Percentiles rank a stretch among this genome's conserved stretches.
Conservation (phyloP, 2,329 filamentous ascomycete genomes). For the Epichloe aotearoae region DNA sequence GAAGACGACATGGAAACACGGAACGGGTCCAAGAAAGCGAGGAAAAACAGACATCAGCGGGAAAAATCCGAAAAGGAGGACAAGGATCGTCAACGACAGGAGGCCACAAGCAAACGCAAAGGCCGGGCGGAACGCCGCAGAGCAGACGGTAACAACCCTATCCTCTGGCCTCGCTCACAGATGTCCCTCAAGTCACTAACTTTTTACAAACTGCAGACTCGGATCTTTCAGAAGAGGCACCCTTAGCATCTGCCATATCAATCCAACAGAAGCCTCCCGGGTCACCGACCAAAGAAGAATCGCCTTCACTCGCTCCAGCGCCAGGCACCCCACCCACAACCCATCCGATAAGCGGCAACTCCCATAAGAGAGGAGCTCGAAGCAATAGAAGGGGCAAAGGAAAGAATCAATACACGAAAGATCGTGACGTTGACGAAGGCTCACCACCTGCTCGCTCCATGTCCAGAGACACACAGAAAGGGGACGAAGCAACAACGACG, state of each 20-base stretch:
- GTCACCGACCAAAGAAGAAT: slow-evolving; percentile 17
- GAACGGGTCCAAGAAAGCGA: slow-evolving; percentile 45
- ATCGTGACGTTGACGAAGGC: slow-evolving; percentile 48
- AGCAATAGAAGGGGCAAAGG: slow-evolving; percentile 56
- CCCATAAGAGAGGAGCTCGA: slow-evolving; percentile 46
- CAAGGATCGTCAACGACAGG: slow-evolving; percentile 57
- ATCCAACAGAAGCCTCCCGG: slow-evolving; percentile 18
- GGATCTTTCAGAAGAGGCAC: slow-evolving; percentile 56
- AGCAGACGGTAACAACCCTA: slow-evolving; percentile 52
- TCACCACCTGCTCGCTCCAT: slow-evolving; percentile 45
- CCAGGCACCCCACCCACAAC: slow-evolving; percentile 30
- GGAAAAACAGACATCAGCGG: slow-evolving; percentile 45
- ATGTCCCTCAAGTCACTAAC: background rate
- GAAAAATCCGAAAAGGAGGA: slow-evolving; percentile 60
- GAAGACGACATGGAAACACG: slow-evolving; percentile 51
- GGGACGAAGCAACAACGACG: slow-evolving; percentile 20
- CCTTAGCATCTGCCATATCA: slow-evolving; percentile 28
- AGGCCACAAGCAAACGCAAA: slow-evolving; percentile 69
- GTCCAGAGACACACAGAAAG: slow-evolving; percentile 33
- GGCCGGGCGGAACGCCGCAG: slow-evolving; percentile 68
- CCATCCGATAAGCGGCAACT: slow-evolving; percentile 30
- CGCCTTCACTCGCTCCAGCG: slow-evolving; percentile 14
- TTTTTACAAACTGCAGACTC: slow-evolving; percentile 38
- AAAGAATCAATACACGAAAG: slow-evolving; percentile 73
- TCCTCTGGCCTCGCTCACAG: background rate